Evolutionary conservation across 2,329 filamentous ascomycete species (phyloP), one percentile per base, ranked within the genome.

Genomic region (Pyricularia grisea): DNA sequence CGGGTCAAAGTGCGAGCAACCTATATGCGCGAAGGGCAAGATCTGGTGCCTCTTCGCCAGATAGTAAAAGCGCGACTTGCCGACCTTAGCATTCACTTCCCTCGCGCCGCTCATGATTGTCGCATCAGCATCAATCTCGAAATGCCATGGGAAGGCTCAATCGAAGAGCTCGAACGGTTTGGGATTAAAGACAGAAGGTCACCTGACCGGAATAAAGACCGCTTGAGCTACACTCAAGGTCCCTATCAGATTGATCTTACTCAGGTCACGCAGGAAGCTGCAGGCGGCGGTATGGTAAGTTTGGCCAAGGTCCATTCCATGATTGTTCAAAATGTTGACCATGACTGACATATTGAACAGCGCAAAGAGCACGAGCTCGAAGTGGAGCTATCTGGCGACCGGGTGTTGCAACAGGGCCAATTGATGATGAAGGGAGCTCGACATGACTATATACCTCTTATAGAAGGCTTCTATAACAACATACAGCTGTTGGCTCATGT

Each of bases 121-220:
- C 92, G 95, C 12, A 90, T 99, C 73, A 97, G 93, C 74, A 89
- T 99, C 75, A 98, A 97, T 76, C 85, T 99, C 2, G 96, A 99
- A 87, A 93, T 96, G 87, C 86, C 90, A 68, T 97, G 90, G 82
- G 85, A 93, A 3, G 92, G 93, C 1, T 75, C 91, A 0, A 83
- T 88, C 3, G 81, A 86, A 58, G 85, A 87, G 70, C 77, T 88
- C 17, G 82, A 86, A 73, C 75, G 78, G 28, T 69, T 79, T 75
- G 66, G 78, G 74, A 61, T 74, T 77, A 72, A 68, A 79, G 73
- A 72, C 78, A 75, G 74, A 81, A 75, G 74, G 31, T 77, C 78
- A 72, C 80, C 84, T 7, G 89, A 92, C 74, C 88, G 94, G 7
- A 89, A 88, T 73, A 99, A 99, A 78, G 94, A 99, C 78, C 88